Conservation (phyloP, 2,329 filamentous ascomycete genomes). For the Penicillium sp. region DNA sequence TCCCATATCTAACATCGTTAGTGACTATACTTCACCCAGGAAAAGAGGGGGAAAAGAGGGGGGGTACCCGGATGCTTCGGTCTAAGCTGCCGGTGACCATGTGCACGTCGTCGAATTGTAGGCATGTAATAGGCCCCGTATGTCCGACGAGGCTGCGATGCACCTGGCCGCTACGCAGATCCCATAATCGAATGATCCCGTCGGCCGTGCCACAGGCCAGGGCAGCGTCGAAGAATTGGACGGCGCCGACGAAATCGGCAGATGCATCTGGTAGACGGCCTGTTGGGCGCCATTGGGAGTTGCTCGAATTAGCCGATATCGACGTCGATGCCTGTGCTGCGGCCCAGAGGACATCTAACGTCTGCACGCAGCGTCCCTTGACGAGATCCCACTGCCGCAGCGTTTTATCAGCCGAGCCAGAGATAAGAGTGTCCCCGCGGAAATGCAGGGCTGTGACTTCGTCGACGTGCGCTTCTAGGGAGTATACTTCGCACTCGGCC, state of each 20-base stretch:
- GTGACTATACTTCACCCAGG: neutral
- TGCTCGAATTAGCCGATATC: constrained; percentile 50
- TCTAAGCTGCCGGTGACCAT: constrained; percentile 90
- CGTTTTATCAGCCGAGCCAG: constrained; percentile 95
- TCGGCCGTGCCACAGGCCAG: constrained; percentile 95
- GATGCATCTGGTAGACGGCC: constrained; percentile 60
- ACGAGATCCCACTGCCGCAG: constrained; percentile 96
- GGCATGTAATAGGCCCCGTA: constrained; percentile 85
- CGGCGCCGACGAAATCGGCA: constrained; percentile 87
- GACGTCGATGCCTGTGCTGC: constrained; percentile 80
- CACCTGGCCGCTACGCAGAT: constrained; percentile 94
- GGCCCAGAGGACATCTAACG: constrained; percentile 95
- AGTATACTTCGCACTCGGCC: constrained; percentile 84
- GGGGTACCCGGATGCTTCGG: constrained; percentile 77
- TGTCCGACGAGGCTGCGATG: constrained; percentile 93
- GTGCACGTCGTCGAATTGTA: constrained; percentile 96
- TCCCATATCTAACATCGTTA: constrained; percentile 79
- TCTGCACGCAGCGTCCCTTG: constrained; percentile 96
- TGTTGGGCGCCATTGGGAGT: constrained; percentile 67
- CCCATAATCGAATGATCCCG: constrained; percentile 95
- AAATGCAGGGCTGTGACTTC: constrained; percentile 95
- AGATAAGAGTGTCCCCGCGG: constrained; percentile 82
- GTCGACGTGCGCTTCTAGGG: constrained; percentile 83
- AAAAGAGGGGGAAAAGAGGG: neutral
- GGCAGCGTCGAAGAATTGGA: constrained; percentile 95